Evolutionary conservation across 768 basidiomycete genomes (phyloP).

Genomic region (Tephrocybe rancida): DNA sequence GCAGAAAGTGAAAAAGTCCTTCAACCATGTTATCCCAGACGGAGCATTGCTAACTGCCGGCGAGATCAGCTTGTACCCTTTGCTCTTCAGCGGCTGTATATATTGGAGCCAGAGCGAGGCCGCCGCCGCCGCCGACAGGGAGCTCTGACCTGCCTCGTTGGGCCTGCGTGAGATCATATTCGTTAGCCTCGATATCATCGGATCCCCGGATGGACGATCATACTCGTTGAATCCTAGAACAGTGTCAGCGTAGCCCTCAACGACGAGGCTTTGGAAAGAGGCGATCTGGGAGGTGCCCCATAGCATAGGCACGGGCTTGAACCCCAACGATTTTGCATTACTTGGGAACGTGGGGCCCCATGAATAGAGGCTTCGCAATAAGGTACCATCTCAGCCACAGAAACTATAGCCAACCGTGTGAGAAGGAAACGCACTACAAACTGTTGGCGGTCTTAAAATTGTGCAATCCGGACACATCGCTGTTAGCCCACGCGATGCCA

Average conservation of each 20-base stretch:
- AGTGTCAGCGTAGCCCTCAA: not conserved
- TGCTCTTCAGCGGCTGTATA: constrained; percentile 48
- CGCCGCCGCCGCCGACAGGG: constrained; percentile 22
- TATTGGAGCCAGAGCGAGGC: constrained; percentile 52
- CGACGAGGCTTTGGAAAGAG: not conserved
- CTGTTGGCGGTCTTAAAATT: not conserved
- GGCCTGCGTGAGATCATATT: not conserved
- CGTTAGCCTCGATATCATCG: too few relatives aligned
- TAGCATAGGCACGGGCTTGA: not conserved
- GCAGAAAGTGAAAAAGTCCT: constrained; percentile 52
- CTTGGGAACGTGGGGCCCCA: not conserved
- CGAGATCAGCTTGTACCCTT: constrained; percentile 50
- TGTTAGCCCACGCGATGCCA: not conserved
- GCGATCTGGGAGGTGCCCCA: not conserved
- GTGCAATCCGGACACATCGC: not conserved
- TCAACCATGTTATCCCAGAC: constrained; percentile 53
- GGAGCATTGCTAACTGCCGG: constrained; percentile 56
- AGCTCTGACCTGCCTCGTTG: not conserved
- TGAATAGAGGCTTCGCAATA: not conserved
- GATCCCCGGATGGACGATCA: not conserved
- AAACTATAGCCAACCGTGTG: not conserved
- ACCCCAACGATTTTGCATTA: not conserved
- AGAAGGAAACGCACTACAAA: not conserved
- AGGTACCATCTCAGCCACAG: not conserved
- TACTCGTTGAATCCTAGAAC: not conserved